phyloP scores from a whole-genome alignment of 208 protist genomes.

The Crithidia fasciculata region DNA sequence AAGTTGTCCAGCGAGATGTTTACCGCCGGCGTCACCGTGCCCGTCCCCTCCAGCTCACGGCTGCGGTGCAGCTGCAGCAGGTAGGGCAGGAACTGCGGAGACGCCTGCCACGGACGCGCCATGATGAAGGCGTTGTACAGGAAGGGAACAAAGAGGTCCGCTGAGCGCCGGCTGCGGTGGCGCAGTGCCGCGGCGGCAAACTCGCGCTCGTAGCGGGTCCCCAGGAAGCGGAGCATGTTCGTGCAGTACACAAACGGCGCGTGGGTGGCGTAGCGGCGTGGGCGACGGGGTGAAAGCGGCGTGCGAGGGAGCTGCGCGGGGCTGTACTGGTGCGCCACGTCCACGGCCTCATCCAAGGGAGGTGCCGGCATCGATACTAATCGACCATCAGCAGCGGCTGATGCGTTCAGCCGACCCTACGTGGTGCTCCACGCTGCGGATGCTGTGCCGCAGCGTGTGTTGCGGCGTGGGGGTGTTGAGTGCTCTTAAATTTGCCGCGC shows the following conservation, averaged over 20 bases:
- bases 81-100: slow-evolving; percentile 54
- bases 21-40: too few relatives aligned
- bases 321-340: background rate
- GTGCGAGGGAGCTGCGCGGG: background rate
- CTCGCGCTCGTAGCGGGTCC: slow-evolving; percentile 43
- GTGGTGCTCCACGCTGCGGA: slow-evolving; percentile 90
- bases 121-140: slow-evolving; percentile 50
- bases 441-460: slow-evolving; percentile 93
- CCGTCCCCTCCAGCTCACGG: too few relatives aligned
- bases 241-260: slow-evolving; percentile 74
- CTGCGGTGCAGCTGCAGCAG: slow-evolving; percentile 25
- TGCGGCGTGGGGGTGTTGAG: slow-evolving; percentile 39
- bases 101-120: slow-evolving; percentile 58
- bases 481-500: too few relatives aligned
- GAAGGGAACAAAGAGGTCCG: too few relatives aligned
- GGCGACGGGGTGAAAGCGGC: slow-evolving; percentile 8
- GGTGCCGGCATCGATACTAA: background rate
- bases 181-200: too few relatives aligned
- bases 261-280: slow-evolving; percentile 51
- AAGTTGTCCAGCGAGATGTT: slow-evolving; percentile 60
- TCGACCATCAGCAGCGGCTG: background rate
- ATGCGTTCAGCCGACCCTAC: slow-evolving; percentile 34
- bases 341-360: background rate
- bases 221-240: slow-evolving; percentile 50
- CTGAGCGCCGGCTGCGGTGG: too few relatives aligned